Base-by-base conservation (phyloP, 129 eudicot species). In the Pulicaria dysenterica region DNA sequence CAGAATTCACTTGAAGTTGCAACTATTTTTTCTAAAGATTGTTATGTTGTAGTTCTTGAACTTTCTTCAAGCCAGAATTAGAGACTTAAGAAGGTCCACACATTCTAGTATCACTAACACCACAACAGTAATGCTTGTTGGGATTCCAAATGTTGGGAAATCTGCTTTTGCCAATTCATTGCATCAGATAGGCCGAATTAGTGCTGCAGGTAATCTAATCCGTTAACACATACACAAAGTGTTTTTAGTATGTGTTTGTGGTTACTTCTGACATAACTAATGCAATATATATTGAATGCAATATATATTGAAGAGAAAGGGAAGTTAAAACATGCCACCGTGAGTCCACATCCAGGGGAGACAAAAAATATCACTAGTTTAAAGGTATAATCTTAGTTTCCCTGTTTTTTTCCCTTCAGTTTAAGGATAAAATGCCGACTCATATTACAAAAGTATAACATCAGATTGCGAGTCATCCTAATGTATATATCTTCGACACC, bases 401-500 rank as follows among this genome's bases (percentile, higher is more conserved):
- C 58, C 48, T 73, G 54, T 71, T 59, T 2, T 19, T 19, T n/a
- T 58, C 9, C 42, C 40, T 8, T 11, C 2, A 36, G 37, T 16
- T 64, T n/a, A 36, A 43, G 8, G 36, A 37, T 48, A 16, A 58
- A 10, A 57, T 31, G 16, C 44, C 31, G 67, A 71, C 40, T 63
- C 7, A 42, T 64, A 8, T 41, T 47, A 48, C 50, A 40, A 41
- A 36, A 77, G 69, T 76, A 14, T 41, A 19, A 47, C 64, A 77
- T 38, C 86, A 92, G 98, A 87, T 92, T 49, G 96, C 91, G 17
- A 92, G 98, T 80, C 89, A 87, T 81, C 98, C 98, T 53, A 89
- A 83, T 62, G 73, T 92, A 8, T 89, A 86, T 71, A 81, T 92
- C 79, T 76, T 92, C 60, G 98, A 92, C 74, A 87, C 96, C 46